phyloP scores from a whole-genome alignment of 2,329 filamentous ascomycete genomes.

The Paracamarosporium sp. region DNA sequence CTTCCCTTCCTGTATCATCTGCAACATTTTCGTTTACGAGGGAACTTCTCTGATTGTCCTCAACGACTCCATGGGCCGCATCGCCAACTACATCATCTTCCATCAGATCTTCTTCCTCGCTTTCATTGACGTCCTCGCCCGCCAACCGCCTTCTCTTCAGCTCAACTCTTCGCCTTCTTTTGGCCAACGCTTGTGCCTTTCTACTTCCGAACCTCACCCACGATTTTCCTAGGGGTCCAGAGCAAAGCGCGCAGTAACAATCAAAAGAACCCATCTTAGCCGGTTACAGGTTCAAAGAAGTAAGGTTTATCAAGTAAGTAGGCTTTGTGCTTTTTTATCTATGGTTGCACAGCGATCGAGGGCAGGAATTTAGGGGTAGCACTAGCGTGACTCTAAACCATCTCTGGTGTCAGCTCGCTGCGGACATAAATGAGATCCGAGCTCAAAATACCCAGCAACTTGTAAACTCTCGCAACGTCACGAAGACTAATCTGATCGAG shows the following conservation, averaged over 20 bases:
- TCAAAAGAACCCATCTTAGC: slow-evolving; percentile 21
- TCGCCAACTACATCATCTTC: slow-evolving; percentile 3
- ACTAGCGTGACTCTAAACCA: background rate
- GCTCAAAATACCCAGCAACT: background rate
- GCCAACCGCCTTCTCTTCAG: slow-evolving; percentile 3
- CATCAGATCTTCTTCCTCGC: background rate
- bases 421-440: background rate
- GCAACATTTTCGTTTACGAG: background rate
- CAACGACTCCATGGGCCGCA: background rate
- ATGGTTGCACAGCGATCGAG: background rate
- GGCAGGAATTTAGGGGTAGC: background rate
- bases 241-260: slow-evolving; percentile 29
- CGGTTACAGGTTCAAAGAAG: background rate
- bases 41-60: background rate
- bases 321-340: background rate
- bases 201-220: slow-evolving; percentile 11
- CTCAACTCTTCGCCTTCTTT: slow-evolving; percentile 11
- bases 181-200: slow-evolving; percentile 9
- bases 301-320: background rate
- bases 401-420: background rate
- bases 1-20: background rate
- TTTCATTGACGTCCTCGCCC: slow-evolving; percentile 10
- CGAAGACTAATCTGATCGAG: no score
- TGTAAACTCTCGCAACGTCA: no score
- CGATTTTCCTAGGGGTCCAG: slow-evolving; percentile 7